These are phyloP conservation scores for Circinella umbellata DNA, from an alignment of 371 early-diverging fungal species.

Conservation along the genomic window DNA sequence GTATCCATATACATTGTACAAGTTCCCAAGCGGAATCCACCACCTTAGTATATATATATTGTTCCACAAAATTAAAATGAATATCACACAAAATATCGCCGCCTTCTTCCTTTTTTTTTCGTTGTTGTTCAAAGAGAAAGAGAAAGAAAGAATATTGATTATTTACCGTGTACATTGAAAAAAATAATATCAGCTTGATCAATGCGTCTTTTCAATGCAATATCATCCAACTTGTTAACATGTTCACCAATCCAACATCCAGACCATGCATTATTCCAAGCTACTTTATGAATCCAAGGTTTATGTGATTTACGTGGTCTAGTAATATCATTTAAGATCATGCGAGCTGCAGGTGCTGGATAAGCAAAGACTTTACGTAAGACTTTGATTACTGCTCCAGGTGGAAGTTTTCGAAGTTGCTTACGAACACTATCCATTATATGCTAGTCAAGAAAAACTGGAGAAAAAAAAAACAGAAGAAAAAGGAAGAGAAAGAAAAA, in stretches of 20 bases:
- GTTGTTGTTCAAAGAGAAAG: too few species aligned
- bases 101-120: not conserved
- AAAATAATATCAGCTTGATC: constrained; percentile 41
- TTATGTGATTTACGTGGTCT: constrained; percentile 43
- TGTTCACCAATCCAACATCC: constrained; percentile 54
- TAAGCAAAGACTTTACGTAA: constrained; percentile 42
- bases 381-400: constrained; percentile 41
- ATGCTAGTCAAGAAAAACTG: constrained; percentile 3
- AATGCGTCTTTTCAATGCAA: constrained; percentile 27
- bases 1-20: constrained; percentile 45
- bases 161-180: constrained; percentile 48
- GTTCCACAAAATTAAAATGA: constrained; percentile 11
- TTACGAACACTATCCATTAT: constrained; percentile 41
- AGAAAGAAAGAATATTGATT: not conserved
- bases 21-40: constrained; percentile 46
- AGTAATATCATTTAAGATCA: constrained; percentile 43
- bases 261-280: constrained; percentile 41
- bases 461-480: constrained; percentile 18
- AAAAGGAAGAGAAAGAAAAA: constrained; percentile 7
- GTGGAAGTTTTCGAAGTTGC: constrained; percentile 41
- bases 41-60: constrained; percentile 23
- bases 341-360: constrained; percentile 45
- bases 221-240: constrained; percentile 26
- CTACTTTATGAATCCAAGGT: constrained; percentile 47
- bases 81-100: constrained; percentile 6